A percentile compares a stretch with the other conserved stretches of the same genome.
Evolutionary conservation across 345 rosid genomes (phyloP).

Genomic region (Eucalyptus erythrocorys): DNA sequence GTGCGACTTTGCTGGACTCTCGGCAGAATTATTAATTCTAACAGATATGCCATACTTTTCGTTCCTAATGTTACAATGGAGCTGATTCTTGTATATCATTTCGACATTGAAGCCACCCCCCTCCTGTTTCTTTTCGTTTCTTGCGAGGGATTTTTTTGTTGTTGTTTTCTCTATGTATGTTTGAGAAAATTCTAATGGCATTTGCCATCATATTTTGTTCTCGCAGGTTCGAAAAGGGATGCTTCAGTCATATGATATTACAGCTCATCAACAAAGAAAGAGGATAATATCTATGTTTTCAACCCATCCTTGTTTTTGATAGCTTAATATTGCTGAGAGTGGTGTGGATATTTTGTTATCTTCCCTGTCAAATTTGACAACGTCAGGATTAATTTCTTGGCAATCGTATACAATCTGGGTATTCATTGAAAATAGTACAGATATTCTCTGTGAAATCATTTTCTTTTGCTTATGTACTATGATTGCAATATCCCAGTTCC

Average conservation of each 20-base stretch:
- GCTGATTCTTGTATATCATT: too few species aligned
- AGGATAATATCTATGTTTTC: constrained; percentile 26
- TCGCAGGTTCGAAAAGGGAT: constrained; percentile 57
- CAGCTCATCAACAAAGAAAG: constrained; percentile 11
- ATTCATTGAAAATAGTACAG: neutral
- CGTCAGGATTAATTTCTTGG: neutral
- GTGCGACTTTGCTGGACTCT: neutral
- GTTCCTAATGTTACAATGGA: neutral
- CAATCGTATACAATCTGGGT: neutral
- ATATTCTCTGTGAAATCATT: neutral
- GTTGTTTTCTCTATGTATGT: neutral
- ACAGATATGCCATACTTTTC: neutral
- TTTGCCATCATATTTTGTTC: neutral
- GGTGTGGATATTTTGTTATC: neutral
- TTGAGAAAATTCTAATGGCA: neutral
- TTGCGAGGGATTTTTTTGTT: neutral
- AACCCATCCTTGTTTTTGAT: constrained; percentile 52
- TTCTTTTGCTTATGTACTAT: too few species aligned
- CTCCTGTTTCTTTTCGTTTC: neutral
- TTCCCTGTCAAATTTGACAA: neutral
- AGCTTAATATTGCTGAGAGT: constrained; percentile 87
- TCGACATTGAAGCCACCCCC: too few species aligned
- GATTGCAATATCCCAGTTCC: too few species aligned
- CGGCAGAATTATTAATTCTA: neutral
- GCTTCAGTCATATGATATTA: constrained; percentile 37